Base-by-base conservation (phyloP, 2,329 filamentous ascomycete genomes). In the Hymenoscyphus infarciens region DNA sequence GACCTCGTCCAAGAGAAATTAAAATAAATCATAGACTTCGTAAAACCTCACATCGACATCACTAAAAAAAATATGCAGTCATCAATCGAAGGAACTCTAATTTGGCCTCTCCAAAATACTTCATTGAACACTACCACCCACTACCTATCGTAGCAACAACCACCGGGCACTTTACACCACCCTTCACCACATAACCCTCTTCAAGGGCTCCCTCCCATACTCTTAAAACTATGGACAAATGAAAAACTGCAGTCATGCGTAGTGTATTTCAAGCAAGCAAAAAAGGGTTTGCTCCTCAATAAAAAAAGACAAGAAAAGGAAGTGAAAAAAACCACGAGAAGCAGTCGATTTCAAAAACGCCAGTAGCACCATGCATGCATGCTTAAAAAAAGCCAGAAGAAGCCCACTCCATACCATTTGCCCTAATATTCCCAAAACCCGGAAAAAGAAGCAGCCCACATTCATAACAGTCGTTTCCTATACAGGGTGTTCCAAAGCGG, bases 401-500 rank as follows among this genome's bases (percentile, higher is more conserved):
- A n/a, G 22, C 25, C 16, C 52, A 7, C 25, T 19, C 53, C 53
- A 11, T 55, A 25, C 19, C 45, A 52, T 52, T 52, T 52, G 10
- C 19, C 62, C 63, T 61, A 56, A 61, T 62, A 29, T 29, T 55
- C 25, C 61, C 62, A 62, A 60, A 60, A 19, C 59, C 59, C 42
- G 22, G 19, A 58, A 56, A 52, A 22, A 25, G 22, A 52, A 31
- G 8, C 52, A 45, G 19, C 19, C 39, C 56, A 60, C 65, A 27
- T 52, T 52, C 63, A 57, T 63, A 64, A 64, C 56, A 56, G 61
- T 69, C 64, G 60, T 65, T 52, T 64, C 60, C 45, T 67, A 54
- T 64, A 63, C 62, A 70, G 65, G 45, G 45, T 22, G 63, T 63
- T 57, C 63, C 56, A 42, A 27, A 16, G 15, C 19, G 25, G 33